Evolutionary conservation across 2,329 filamentous ascomycete species (phyloP).

Genomic region (Arthrinium phaeospermum): DNA sequence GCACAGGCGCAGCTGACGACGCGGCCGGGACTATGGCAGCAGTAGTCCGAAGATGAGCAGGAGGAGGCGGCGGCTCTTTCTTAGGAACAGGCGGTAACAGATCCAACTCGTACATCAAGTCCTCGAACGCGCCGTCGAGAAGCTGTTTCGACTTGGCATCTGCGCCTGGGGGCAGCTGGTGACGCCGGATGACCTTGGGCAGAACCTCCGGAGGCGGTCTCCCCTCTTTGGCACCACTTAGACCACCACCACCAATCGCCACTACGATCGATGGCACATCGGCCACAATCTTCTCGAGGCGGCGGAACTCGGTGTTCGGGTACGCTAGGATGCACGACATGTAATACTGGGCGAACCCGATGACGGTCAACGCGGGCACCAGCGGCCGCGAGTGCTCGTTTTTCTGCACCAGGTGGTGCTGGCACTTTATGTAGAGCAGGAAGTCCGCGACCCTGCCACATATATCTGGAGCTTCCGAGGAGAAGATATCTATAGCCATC

Average conservation of each 20-base stretch:
- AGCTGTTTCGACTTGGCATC: constrained; percentile 64
- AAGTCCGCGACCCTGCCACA: constrained; percentile 62
- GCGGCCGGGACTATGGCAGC: not conserved
- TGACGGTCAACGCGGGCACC: constrained; percentile 68
- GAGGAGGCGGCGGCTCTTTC: not conserved
- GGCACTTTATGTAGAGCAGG: constrained; percentile 59
- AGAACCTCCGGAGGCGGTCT: constrained; percentile 67
- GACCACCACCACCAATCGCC: constrained; percentile 53
- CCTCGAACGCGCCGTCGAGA: constrained; percentile 64
- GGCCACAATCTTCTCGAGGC: constrained; percentile 71
- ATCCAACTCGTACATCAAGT: constrained; percentile 36
- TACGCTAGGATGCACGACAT: constrained; percentile 75
- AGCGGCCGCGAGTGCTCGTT: constrained; percentile 57
- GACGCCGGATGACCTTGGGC: constrained; percentile 77
- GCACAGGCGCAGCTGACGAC: not conserved
- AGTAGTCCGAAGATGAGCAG: not conserved
- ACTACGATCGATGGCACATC: constrained; percentile 68
- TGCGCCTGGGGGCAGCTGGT: constrained; percentile 68
- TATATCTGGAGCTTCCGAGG: constrained; percentile 44
- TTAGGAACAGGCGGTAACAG: constrained; percentile 30
- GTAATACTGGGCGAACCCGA: constrained; percentile 76
- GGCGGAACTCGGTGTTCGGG: constrained; percentile 75
- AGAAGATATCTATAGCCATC: constrained; percentile 54
- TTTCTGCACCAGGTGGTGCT: constrained; percentile 70
- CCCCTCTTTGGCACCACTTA: constrained; percentile 47